These are phyloP conservation scores for Alternaria postmessia DNA, from an alignment of 2,329 filamentous ascomycete genomes.

Conservation along the genomic window DNA sequence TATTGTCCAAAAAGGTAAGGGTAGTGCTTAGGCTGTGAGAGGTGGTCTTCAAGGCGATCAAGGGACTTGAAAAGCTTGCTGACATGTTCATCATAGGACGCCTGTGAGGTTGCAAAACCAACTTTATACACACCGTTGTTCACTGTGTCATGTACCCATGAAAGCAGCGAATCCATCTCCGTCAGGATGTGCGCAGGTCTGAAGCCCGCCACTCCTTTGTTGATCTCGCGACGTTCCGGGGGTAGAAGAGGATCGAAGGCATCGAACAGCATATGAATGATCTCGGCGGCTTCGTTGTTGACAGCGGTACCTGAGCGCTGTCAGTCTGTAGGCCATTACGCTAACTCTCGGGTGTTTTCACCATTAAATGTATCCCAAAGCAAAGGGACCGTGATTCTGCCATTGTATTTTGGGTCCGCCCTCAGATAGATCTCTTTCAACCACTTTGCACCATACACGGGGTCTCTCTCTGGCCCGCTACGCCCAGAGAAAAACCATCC, in stretches of 20 bases:
- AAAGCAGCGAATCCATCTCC: slow-evolving; percentile 76
- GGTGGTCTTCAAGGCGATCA: slow-evolving; percentile 77
- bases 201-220: slow-evolving; percentile 65
- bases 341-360: slow-evolving; percentile 1
- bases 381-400: slow-evolving; percentile 81
- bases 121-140: slow-evolving; percentile 66
- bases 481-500: slow-evolving; percentile 46
- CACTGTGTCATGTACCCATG: slow-evolving; percentile 76
- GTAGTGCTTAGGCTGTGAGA: slow-evolving; percentile 59
- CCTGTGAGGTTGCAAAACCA: slow-evolving; percentile 85
- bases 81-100: slow-evolving; percentile 82
- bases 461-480: slow-evolving; percentile 39
- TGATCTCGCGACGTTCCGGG: slow-evolving; percentile 63
- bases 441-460: slow-evolving; percentile 42
- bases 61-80: slow-evolving; percentile 76
- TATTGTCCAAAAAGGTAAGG: slow-evolving; percentile 78
- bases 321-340: slow-evolving; percentile 12
- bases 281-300: slow-evolving; percentile 49
- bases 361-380: slow-evolving; percentile 72
- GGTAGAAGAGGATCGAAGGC: slow-evolving; percentile 46
- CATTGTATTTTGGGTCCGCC: slow-evolving; percentile 61
- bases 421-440: slow-evolving; percentile 75
- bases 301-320: slow-evolving; percentile 38
- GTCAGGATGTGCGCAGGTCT: slow-evolving; percentile 70
- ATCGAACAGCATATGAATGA: slow-evolving; percentile 43